Evolutionary conservation across 495 filamentous ascomycete genomes (phyloP).

Genomic region (Trichocladium antarcticum): DNA sequence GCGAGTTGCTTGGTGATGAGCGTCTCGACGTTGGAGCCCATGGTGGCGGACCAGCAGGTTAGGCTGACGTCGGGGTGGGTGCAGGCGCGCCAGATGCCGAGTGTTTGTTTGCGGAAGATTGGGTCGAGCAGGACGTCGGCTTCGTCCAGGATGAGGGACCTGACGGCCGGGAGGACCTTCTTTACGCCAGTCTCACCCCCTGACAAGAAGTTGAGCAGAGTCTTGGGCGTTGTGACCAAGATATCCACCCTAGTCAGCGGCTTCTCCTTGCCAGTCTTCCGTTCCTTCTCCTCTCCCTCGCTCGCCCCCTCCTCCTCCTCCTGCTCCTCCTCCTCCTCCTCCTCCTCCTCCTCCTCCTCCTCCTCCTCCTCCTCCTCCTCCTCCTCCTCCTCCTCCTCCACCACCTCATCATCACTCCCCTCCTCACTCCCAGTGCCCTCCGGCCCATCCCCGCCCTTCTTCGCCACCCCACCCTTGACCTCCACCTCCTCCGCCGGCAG

Average conservation of each 20-base stretch:
- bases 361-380: slow-evolving; percentile 8
- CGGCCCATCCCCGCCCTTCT: slow-evolving; percentile 32
- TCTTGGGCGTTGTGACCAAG: slow-evolving; percentile 75
- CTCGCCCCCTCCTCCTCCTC: slow-evolving; percentile 29
- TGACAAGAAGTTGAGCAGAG: slow-evolving; percentile 63
- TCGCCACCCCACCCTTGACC: slow-evolving; percentile 16
- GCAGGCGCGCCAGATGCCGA: slow-evolving; percentile 74
- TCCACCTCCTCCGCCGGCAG: slow-evolving; percentile 40
- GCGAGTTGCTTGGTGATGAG: slow-evolving; percentile 45
- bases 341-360: slow-evolving; percentile 26
- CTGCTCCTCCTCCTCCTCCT: slow-evolving; percentile 10
- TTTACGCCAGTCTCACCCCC: slow-evolving; percentile 33
- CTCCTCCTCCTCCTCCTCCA: slow-evolving; percentile 21
- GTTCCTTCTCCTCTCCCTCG: slow-evolving; percentile 25
- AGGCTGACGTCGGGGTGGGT: slow-evolving; percentile 53
- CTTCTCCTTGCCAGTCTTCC: slow-evolving; percentile 15
- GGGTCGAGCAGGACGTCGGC: slow-evolving; percentile 90
- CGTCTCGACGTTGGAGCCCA: slow-evolving; percentile 83
- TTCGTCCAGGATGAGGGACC: slow-evolving; percentile 75
- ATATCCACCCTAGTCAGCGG: slow-evolving; percentile 63
- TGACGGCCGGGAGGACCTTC: slow-evolving; percentile 49
- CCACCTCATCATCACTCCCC: slow-evolving; percentile 19
- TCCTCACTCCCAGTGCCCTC: slow-evolving; percentile 18
- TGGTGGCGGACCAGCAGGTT: slow-evolving; percentile 90
- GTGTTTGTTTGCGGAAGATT: slow-evolving; percentile 79